Percentiles rank a stretch among this genome's conserved stretches.
phyloP scores from a whole-genome alignment of 2,329 filamentous ascomycete species.

The Coleophoma cylindrospora region DNA sequence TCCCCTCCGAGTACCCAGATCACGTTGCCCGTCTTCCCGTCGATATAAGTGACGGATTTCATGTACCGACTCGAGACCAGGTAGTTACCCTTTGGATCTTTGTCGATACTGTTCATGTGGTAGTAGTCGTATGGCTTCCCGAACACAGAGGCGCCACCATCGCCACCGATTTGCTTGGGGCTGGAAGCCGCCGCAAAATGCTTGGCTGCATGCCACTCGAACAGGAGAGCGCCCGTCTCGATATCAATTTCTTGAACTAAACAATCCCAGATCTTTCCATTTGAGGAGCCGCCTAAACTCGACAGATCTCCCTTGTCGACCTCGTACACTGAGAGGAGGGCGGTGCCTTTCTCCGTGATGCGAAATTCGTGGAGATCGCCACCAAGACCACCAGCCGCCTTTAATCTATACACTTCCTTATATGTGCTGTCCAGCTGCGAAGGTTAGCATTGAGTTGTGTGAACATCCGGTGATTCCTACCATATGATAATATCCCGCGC shows the following conservation, averaged over 20 bases:
- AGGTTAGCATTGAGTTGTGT: neutral
- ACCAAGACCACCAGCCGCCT: conserved; percentile 22
- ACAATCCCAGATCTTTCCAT: conserved; percentile 36
- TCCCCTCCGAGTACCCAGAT: conserved; percentile 40
- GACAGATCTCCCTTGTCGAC: conserved; percentile 31
- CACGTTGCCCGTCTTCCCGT: conserved; percentile 36
- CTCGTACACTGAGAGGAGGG: conserved; percentile 34
- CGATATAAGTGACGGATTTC: conserved; percentile 38
- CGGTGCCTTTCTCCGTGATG: conserved; percentile 35
- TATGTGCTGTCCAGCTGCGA: conserved; percentile 20
- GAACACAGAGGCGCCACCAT: neutral
- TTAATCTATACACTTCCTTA: conserved; percentile 30
- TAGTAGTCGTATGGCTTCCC: conserved; percentile 3
- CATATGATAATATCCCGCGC: conserved; percentile 41
- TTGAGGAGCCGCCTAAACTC: conserved; percentile 25
- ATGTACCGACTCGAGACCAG: conserved; percentile 38
- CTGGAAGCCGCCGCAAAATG: neutral
- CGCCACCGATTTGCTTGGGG: neutral
- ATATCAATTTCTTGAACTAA: conserved; percentile 43
- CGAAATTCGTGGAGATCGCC: conserved; percentile 37
- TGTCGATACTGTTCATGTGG: conserved; percentile 28
- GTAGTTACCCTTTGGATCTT: conserved; percentile 34
- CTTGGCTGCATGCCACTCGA: conserved; percentile 37
- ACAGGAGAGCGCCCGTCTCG: conserved; percentile 38
- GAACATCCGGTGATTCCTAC: conserved; percentile 18